phyloP scores from a whole-genome alignment of 2,329 filamentous ascomycete species.

The Cytospora mali region DNA sequence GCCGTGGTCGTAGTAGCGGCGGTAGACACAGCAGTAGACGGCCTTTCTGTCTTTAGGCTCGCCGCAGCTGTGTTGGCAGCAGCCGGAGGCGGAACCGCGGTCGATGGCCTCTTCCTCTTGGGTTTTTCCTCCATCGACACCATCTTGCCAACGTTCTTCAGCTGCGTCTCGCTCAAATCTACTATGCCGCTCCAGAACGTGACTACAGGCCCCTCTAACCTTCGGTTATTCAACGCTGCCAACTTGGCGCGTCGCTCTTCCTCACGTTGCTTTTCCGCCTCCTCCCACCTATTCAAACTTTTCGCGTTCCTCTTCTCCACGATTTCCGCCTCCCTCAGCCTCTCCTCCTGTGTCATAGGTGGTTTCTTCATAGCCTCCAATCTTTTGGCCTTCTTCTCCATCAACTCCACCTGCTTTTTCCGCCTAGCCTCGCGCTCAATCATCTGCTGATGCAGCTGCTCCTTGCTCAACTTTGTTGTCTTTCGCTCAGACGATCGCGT shows the following conservation, averaged over 20 bases:
- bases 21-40: constrained; percentile 17
- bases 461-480: constrained; percentile 62
- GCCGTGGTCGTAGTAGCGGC: constrained; percentile 13
- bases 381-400: constrained; percentile 70
- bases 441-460: constrained; percentile 70
- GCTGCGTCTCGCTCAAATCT: constrained; percentile 75
- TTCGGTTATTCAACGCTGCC: constrained; percentile 84
- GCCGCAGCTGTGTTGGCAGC: constrained; percentile 35
- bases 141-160: constrained; percentile 70
- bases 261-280: constrained; percentile 84
- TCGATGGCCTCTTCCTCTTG: constrained; percentile 53
- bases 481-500: constrained; percentile 60
- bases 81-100: constrained; percentile 31
- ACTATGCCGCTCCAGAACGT: constrained; percentile 93
- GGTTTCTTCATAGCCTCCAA: constrained; percentile 76
- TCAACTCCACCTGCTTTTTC: constrained; percentile 68
- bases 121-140: constrained; percentile 63
- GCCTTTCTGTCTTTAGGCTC: constrained; percentile 34
- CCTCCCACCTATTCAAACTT: constrained; percentile 91
- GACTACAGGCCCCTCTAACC: constrained; percentile 84
- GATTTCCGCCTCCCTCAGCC: constrained; percentile 77
- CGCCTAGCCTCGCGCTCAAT: constrained; percentile 71
- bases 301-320: constrained; percentile 87
- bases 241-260: constrained; percentile 82
- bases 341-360: constrained; percentile 83